phyloP scores from a whole-genome alignment of 2,329 filamentous ascomycete genomes.

The Aschersonia sp. region DNA sequence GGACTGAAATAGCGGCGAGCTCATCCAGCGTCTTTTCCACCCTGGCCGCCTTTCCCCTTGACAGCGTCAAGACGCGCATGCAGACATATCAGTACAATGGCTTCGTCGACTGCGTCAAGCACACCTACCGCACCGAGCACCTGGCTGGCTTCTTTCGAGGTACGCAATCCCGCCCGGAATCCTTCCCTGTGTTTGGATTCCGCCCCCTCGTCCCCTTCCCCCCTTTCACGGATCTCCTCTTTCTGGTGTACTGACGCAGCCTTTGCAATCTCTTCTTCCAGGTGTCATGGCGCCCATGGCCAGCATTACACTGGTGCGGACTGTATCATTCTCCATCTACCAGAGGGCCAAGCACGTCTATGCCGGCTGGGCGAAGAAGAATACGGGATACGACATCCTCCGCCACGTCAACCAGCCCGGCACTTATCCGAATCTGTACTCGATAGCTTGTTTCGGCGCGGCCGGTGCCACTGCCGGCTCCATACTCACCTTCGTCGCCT shows the following conservation, averaged over 20 bases:
- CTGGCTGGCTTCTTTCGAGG: conserved; percentile 68
- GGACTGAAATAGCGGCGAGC: conserved; percentile 67
- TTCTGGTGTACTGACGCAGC: not conserved
- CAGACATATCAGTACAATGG: conserved; percentile 71
- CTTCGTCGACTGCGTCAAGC: conserved; percentile 57
- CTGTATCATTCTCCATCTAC: conserved; percentile 68
- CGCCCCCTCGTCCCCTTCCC: not conserved
- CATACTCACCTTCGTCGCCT: conserved; percentile 66
- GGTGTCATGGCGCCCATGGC: conserved; percentile 69
- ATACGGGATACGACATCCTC: conserved; percentile 55
- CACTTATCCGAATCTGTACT: conserved; percentile 57
- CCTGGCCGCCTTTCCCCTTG: conserved; percentile 68
- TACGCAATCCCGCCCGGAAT: conserved; percentile 18
- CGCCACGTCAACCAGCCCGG: conserved; percentile 56
- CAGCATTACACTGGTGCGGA: conserved; percentile 63
- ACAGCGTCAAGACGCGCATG: conserved; percentile 83
- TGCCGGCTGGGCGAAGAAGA: conserved; percentile 53
- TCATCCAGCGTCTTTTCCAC: conserved; percentile 66
- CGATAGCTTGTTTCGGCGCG: conserved; percentile 60
- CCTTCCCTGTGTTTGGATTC: too few relatives aligned
- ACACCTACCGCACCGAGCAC: conserved; percentile 64
- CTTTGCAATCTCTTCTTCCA: conserved; percentile 13
- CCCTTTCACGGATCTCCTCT: not conserved
- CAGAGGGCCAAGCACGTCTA: conserved; percentile 61
- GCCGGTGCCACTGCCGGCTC: conserved; percentile 70